phyloP scores from a whole-genome alignment of 2,329 filamentous ascomycete genomes.

The Falciphora oryzae region DNA sequence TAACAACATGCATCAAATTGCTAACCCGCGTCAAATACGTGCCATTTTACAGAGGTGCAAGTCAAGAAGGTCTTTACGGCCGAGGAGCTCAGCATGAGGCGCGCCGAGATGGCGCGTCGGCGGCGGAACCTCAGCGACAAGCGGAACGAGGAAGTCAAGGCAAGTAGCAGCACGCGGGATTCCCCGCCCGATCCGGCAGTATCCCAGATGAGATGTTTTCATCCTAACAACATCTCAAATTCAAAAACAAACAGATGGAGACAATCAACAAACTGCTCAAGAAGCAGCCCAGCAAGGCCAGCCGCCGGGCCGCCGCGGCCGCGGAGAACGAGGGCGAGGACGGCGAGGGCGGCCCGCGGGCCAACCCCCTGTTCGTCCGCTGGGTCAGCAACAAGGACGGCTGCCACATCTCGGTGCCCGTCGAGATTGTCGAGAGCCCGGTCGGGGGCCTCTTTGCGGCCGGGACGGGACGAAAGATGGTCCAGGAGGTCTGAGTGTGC shows the following conservation, averaged over 20 bases:
- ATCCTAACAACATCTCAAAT: not conserved
- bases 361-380: conserved; percentile 55
- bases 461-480: conserved; percentile 37
- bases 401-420: conserved; percentile 56
- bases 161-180: conserved; percentile 21
- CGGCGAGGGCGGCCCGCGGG: conserved; percentile 26
- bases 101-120: conserved; percentile 56
- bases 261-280: conserved; percentile 87
- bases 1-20: not conserved
- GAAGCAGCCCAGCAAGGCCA: conserved; percentile 73
- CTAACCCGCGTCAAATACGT: conserved; percentile 14
- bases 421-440: conserved; percentile 61
- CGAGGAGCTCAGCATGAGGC: conserved; percentile 56
- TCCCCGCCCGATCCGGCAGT: not conserved
- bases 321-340: conserved; percentile 28
- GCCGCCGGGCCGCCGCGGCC: conserved; percentile 42
- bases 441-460: conserved; percentile 51
- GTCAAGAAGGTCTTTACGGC: conserved; percentile 57
- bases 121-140: conserved; percentile 59
- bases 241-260: conserved; percentile 58
- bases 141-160: conserved; percentile 59
- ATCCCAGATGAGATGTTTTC: too few species aligned
- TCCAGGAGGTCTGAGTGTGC: conserved; percentile 42
- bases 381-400: conserved; percentile 66
- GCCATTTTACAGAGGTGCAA: conserved; percentile 48